Evolutionary conservation across 208 protist species (phyloP).

Genomic region (Leishmania mexicana): DNA sequence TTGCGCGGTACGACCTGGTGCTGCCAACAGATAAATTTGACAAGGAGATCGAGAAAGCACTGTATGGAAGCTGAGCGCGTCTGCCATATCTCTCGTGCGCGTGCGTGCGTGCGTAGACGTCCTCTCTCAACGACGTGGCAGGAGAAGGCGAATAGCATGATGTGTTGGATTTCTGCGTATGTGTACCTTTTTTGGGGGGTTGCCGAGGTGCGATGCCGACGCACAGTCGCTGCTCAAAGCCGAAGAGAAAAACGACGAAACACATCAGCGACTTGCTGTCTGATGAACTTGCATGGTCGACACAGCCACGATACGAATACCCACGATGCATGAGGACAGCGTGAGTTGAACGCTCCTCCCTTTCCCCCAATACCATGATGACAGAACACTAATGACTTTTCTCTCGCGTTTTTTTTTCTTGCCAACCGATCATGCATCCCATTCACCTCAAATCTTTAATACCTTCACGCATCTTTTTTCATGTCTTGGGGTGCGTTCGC

Average conservation of each 20-base stretch:
- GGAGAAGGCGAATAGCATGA: neutral
- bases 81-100: neutral
- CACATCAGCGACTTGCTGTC: neutral
- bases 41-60: constrained; percentile 20
- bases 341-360: neutral
- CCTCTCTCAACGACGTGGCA: neutral
- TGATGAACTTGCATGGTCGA: neutral
- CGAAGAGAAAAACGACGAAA: neutral
- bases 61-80: constrained; percentile 25
- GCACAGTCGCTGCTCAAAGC: neutral
- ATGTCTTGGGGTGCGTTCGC: neutral
- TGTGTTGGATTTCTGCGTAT: neutral
- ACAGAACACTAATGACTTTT: neutral
- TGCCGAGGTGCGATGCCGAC: neutral
- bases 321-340: neutral
- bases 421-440: neutral
- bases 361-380: neutral
- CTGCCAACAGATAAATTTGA: constrained; percentile 38
- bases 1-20: constrained; percentile 31
- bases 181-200: neutral
- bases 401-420: neutral
- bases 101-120: neutral
- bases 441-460: neutral
- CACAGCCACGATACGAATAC: neutral
- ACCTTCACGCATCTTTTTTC: neutral